Conservation (phyloP, 2,329 filamentous ascomycete genomes). For the Magnaporthiopsis rhizophila region DNA sequence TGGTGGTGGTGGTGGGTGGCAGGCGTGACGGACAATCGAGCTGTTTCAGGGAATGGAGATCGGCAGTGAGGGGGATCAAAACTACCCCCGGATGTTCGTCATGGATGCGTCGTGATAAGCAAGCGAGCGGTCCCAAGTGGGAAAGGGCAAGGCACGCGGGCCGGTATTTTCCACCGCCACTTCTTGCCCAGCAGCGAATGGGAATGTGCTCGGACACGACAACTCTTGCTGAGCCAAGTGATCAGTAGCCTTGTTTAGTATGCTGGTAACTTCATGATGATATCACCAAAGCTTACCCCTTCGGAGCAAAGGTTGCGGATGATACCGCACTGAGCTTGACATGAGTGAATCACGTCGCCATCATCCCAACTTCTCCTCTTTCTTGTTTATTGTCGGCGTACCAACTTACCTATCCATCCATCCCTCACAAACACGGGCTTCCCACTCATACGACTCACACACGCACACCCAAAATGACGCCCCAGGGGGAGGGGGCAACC, state of each 20-base stretch:
- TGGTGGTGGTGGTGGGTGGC: no score
- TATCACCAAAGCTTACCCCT: neutral
- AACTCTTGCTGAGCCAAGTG: no score
- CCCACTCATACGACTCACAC: neutral
- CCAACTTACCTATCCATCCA: neutral
- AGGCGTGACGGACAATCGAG: no score
- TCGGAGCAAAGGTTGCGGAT: neutral
- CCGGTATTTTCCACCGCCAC: no score
- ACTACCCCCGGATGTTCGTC: no score
- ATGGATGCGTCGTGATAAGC: no score
- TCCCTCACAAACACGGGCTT: neutral
- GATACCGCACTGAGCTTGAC: neutral
- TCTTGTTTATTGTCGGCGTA: no score
- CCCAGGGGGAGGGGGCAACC: neutral
- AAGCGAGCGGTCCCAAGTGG: no score
- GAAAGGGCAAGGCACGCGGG: no score
- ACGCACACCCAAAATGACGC: neutral
- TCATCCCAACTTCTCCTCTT: neutral
- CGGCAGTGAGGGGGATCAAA: no score
- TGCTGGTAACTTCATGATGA: neutral
- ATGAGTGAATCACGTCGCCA: neutral
- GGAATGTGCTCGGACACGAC: neutral
- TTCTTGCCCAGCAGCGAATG: neutral
- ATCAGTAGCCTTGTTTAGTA: no score
- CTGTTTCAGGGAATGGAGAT: no score